Base-by-base conservation (phyloP, 2,329 filamentous ascomycete species). In the Diaporthe velutina region DNA sequence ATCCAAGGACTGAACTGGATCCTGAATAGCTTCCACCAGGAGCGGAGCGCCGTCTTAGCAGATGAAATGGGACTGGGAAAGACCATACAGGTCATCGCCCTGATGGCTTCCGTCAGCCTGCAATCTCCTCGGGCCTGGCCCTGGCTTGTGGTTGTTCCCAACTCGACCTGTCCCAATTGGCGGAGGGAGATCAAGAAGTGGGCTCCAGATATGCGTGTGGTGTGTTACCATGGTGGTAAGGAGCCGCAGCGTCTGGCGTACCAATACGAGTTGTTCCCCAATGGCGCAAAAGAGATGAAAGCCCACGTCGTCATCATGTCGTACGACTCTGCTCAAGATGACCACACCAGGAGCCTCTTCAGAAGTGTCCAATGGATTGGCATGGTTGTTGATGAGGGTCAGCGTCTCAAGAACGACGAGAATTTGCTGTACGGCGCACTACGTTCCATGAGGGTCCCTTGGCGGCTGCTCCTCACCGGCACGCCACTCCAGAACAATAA, bases 1-100 rank as follows among this genome's bases (percentile, higher is more conserved):
- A 85, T 97, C 58, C 94, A 98, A 75, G 97, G 97, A 28, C 87
- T 98, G 70, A 98, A 98, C 80, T 99, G 97, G 96, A 90, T 99
- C 3, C 93, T 98, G 75, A 96, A 94, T 82, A 97, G 97, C 81
- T 98, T 95, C 87, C 94, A 95, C 79, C 88, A 90, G 68, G 89
- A 92, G 78, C 92, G 94, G 80, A 98, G 97, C 80, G 94, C 95
- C 38, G 96, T 98, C 74, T 89, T 98, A 9, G 97, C 97, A 0
- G 97, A 99, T 81, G 97, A 99, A 81, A 99, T 99, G 97, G 97
- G 97, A 54, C 90, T 99, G 2, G 97, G 97, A 42, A 99, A 99
- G 86, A 99, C 97, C 0, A 95, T 99, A 42, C 97, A 99, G 82
- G 92, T 98, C 70, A 94, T 98, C 75, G 91, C 93, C 3, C 90